Percentiles rank a stretch among this genome's conserved stretches.
Evolutionary conservation across 768 basidiomycete species (phyloP).

Genomic region (Rhodocollybia butyracea): DNA sequence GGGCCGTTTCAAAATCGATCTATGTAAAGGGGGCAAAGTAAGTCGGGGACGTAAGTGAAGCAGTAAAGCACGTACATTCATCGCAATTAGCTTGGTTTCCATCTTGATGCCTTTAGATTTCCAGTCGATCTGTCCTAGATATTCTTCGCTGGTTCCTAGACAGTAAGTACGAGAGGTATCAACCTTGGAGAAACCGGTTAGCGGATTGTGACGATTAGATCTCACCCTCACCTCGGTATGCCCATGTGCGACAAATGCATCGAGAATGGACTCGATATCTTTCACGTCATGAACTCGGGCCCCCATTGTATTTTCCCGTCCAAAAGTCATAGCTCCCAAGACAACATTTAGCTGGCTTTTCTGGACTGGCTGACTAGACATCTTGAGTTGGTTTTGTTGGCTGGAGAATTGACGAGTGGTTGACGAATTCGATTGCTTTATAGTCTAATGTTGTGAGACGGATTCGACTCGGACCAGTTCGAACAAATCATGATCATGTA

Average conservation of each 20-base stretch:
- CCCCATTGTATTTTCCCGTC: constrained; percentile 6
- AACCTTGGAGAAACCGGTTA: neutral
- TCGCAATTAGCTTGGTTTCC: constrained; percentile 46
- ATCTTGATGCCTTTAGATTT: constrained; percentile 37
- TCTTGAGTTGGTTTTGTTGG: no score
- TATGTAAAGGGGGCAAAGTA: neutral
- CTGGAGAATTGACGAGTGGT: no score
- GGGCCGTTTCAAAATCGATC: neutral
- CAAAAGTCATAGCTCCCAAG: constrained; percentile 17
- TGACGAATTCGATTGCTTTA: no score
- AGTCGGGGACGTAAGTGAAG: no score
- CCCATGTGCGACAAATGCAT: constrained; percentile 42
- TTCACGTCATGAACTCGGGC: constrained; percentile 10
- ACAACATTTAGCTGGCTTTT: constrained; percentile 14
- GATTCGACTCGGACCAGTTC: no score
- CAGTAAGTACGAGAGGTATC: constrained; percentile 13
- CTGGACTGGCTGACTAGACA: constrained; percentile 8
- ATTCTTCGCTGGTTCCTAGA: constrained; percentile 20
- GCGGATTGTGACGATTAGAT: neutral
- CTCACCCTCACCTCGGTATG: constrained; percentile 34
- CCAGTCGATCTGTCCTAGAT: constrained; percentile 39
- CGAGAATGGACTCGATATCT: constrained; percentile 30
- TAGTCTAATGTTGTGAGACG: no score
- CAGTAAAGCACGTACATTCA: constrained; percentile 12
- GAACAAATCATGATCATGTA: no score